phyloP scores from a whole-genome alignment of 805 yeast genomes.

The Hanseniaspora guilliermondii region DNA sequence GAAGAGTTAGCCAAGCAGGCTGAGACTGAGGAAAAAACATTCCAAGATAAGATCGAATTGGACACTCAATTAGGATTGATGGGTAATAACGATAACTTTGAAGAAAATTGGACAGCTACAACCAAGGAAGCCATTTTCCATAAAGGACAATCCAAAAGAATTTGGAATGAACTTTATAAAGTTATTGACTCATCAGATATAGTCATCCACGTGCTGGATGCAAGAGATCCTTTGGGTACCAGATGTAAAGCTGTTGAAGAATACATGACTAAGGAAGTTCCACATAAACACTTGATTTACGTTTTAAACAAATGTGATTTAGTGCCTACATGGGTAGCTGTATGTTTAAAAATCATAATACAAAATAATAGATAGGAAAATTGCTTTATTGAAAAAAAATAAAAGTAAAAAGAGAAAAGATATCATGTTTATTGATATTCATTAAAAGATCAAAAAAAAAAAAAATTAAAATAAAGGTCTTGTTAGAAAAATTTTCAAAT shows the following conservation, averaged over 20 bases:
- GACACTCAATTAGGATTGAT: conserved; percentile 65
- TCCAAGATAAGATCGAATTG: conserved; percentile 65
- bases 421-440: neutral
- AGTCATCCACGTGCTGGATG: conserved; percentile 90
- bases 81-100: conserved; percentile 47
- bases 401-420: neutral
- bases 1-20: conserved; percentile 62
- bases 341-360: conserved; percentile 45
- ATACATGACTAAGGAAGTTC: conserved; percentile 82
- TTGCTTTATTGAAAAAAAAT: too few species aligned
- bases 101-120: conserved; percentile 76
- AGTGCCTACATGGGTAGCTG: conserved; percentile 99
- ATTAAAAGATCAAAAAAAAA: neutral
- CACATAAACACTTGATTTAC: conserved; percentile 90
- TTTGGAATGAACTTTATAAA: conserved; percentile 94
- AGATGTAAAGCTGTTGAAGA: conserved; percentile 89
- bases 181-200: conserved; percentile 97
- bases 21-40: conserved; percentile 43
- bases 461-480: neutral
- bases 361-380: too few species aligned
- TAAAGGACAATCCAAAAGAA: conserved; percentile 95
- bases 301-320: conserved; percentile 95
- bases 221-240: conserved; percentile 94
- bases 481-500: conserved; percentile 8
- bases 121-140: conserved; percentile 92